Percentiles rank a stretch among this genome's conserved stretches.
Conservation (phyloP, 2,329 filamentous ascomycete genomes). For the Rutstroemia sp. region DNA sequence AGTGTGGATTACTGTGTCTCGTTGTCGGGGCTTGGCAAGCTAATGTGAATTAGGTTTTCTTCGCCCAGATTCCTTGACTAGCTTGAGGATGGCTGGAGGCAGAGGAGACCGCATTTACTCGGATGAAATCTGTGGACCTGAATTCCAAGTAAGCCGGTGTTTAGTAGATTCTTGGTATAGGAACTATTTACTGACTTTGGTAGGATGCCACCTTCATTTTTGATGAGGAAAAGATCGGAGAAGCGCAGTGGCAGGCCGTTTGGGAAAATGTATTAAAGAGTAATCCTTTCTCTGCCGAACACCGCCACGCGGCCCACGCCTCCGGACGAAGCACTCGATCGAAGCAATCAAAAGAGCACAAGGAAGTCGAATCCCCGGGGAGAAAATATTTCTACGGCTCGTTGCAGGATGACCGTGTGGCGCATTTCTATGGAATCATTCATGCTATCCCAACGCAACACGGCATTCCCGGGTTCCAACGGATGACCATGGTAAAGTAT, state of each 20-base stretch:
- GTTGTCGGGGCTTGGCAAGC: neutral
- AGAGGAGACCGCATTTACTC: constrained; percentile 10
- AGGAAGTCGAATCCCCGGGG: constrained; percentile 1
- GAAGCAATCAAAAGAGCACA: neutral
- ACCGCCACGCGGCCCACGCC: no score
- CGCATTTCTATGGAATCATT: constrained; percentile 37
- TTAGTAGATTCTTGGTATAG: neutral
- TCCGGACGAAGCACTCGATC: neutral
- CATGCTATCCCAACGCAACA: constrained; percentile 41
- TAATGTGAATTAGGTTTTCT: constrained; percentile 18
- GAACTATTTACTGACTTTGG: neutral
- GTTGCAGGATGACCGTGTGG: constrained; percentile 30
- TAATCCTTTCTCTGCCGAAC: constrained; percentile 16
- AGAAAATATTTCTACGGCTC: constrained; percentile 28
- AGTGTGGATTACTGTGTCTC: constrained; percentile 8
- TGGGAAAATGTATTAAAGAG: constrained; percentile 21
- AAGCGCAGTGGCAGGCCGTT: constrained; percentile 16
- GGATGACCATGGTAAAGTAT: constrained; percentile 48
- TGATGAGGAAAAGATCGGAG: constrained; percentile 14
- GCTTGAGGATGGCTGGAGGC: constrained; percentile 8
- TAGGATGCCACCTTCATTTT: constrained; percentile 27
- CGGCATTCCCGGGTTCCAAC: constrained; percentile 45
- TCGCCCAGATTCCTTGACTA: neutral
- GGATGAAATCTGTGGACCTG: constrained; percentile 16
- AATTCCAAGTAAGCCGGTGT: constrained; percentile 19